Base-by-base conservation (phyloP, 2,329 filamentous ascomycete species). In the Aspergillus oerlinghausenensis region DNA sequence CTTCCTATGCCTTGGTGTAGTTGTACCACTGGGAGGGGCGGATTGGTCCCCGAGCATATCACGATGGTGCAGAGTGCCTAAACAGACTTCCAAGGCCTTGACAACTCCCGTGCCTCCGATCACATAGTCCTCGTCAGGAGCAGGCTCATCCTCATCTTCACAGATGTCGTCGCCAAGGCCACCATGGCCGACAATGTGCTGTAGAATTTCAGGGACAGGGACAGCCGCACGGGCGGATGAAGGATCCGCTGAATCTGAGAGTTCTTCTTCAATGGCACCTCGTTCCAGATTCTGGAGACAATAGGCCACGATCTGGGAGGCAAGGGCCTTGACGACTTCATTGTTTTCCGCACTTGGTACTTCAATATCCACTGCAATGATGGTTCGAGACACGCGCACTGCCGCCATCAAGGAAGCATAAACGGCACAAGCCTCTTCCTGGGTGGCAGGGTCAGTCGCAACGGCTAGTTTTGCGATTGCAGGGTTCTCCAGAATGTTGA, bases 101-200 rank as follows among this genome's bases (percentile, higher is more conserved):
- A 96, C 93, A 1, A 99, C 91, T 26, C 93, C 94, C 0, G 92
- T 96, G 17, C 93, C 93, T 21, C 93, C 92, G 66, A 97, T 94
- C 48, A 97, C 92, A 73, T 97, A 97, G 72, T 97, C 91, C 57
- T 96, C 89, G 63, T 96, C 91, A 0, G 92, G 89, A 6, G 91
- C 88, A 10, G 86, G 80, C 2, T 88, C 85, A 47, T 85, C 80
- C 23, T 87, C 83, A 49, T 88, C 85, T 23, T 84, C 73, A 50
- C 75, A 78, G 14, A 74, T 71, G 9, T 81, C 61, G 64, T 73
- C 64, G 68, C 82, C 72, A 70, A 38, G 5, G 14, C 84, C 72
- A 70, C 79, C 82, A 63, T 90, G 84, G 4, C 92, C 92, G 32
- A 97, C 89, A 45, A 97, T 84, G 70, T 96, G 91, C 60, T 90